Base-by-base conservation (phyloP, 805 yeast genomes). In the Saccharomyces kudriavzevii region DNA sequence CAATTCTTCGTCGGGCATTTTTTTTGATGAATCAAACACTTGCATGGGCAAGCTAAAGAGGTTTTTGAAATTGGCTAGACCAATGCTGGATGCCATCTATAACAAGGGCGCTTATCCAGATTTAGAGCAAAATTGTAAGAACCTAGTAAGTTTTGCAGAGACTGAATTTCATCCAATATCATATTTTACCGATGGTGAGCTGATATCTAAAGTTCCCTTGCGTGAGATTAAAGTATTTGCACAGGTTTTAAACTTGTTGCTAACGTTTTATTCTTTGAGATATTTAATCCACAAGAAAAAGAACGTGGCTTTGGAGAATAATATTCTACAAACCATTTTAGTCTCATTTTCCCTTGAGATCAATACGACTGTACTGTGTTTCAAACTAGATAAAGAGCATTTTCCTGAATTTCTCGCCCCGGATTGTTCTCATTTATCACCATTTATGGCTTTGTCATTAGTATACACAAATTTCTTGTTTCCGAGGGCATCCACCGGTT, bases 21-120 rank as follows among this genome's bases (percentile, higher is more conserved):
- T 25, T 2, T 29, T 22, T 14, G 46, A 52, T 10, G 35, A 40
- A 14, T 17, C 43, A 5, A 24, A 48, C 6, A 40, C 54, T 1
- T 53, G 47, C 28, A 48, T 50, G 45, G 58, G 60, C 1, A 50
- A 53, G 24, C 10, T 58, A n/a, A 58, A 57, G 29, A 49, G 60
- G 31, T 55, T 58, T 40, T 48, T 60, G 22, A 56, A 28, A 17
- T 5, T 63, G 5, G 60, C 52, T 17, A 57, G 68, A 43, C 60
- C 62, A n/a, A 59, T 64, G 52, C 17, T 60, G 2, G 26, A n/a
- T 1, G 49, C 49, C 3, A 25, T 62, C 17, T 49, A 51, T 24
- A 50, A 54, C 11, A 57, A 48, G 27, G 48, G 43, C 3, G 50
- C 52, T 9, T 43, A 20, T 1, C 67, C 68, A 3, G 52, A 62